These are phyloP conservation scores for Triadica sebifera DNA, from an alignment of 345 rosid genomes.

Conservation along the genomic window DNA sequence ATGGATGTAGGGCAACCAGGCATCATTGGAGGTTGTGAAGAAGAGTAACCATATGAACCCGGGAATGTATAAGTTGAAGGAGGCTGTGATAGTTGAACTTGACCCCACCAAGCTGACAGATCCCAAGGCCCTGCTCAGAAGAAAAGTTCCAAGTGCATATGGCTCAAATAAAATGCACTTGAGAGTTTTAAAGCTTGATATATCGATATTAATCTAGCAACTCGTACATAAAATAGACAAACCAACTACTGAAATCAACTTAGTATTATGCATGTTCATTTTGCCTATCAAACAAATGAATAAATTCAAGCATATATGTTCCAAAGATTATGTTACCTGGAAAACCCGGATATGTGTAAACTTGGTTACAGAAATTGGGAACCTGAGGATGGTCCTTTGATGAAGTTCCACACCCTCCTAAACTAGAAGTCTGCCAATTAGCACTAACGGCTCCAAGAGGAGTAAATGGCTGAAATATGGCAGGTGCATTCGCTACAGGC, in stretches of 20 bases:
- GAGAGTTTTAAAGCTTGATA: background rate
- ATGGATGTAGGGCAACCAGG: constrained; percentile 22
- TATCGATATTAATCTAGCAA: background rate
- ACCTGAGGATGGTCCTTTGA: constrained; percentile 26
- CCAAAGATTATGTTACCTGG: constrained; percentile 28
- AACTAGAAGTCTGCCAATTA: constrained; percentile 25
- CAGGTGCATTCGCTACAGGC: constrained; percentile 21
- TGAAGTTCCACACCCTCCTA: constrained; percentile 25
- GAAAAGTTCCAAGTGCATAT: constrained; percentile 7
- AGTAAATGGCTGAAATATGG: constrained; percentile 25
- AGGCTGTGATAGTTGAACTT: constrained; percentile 32
- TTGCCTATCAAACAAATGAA: no score
- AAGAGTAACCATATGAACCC: constrained; percentile 24
- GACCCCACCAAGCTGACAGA: constrained; percentile 34
- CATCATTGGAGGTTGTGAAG: constrained; percentile 13
- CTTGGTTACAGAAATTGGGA: constrained; percentile 32
- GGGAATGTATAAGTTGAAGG: constrained; percentile 16
- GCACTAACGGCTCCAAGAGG: constrained; percentile 21
- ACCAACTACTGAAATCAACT: background rate
- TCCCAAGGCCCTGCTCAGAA: constrained; percentile 36
- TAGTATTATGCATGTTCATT: no score
- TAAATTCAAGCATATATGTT: background rate
- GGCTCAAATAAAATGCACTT: background rate
- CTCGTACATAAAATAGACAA: no score
- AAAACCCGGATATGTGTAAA: constrained; percentile 27